These are phyloP conservation scores for Aulographum hederae DNA, from an alignment of 2,329 filamentous ascomycete genomes.

Conservation along the genomic window DNA sequence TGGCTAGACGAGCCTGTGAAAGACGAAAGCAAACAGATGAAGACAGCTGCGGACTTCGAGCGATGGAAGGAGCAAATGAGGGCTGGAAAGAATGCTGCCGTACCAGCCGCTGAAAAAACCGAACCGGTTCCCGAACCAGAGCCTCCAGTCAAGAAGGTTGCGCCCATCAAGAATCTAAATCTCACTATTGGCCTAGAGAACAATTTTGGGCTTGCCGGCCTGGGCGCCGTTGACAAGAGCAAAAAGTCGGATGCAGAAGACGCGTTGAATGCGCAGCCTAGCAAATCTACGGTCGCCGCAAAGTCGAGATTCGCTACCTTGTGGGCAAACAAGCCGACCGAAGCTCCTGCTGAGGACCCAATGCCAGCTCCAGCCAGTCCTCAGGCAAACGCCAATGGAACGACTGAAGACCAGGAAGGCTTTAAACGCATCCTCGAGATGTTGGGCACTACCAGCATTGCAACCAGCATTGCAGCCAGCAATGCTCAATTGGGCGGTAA, in stretches of 20 bases:
- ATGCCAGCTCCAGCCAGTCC: slow-evolving; percentile 19
- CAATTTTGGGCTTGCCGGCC: slow-evolving; percentile 9
- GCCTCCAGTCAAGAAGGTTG: too few species aligned
- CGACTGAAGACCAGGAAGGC: slow-evolving; percentile 61
- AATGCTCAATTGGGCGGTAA: background rate
- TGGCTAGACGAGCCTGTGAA: slow-evolving; percentile 61
- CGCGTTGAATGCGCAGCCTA: slow-evolving; percentile 10
- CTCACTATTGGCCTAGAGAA: too few species aligned
- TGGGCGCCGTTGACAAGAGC: background rate
- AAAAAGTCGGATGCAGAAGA: slow-evolving; percentile 9
- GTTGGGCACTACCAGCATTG: slow-evolving; percentile 40
- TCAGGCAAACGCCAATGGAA: slow-evolving; percentile 22
- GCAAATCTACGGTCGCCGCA: slow-evolving; percentile 9
- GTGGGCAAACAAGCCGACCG: slow-evolving; percentile 17
- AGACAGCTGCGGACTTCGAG: slow-evolving; percentile 82
- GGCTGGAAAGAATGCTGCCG: slow-evolving; percentile 23
- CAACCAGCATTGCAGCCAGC: slow-evolving; percentile 15
- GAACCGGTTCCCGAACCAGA: too few species aligned
- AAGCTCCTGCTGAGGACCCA: slow-evolving; percentile 10
- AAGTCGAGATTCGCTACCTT: slow-evolving; percentile 71
- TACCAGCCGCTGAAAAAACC: slow-evolving; percentile 29
- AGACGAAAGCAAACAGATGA: slow-evolving; percentile 46
- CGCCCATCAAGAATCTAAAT: too few species aligned
- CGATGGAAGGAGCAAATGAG: slow-evolving; percentile 91
- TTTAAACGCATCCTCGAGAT: slow-evolving; percentile 72